Evolutionary conservation across 2,329 filamentous ascomycete genomes (phyloP).

Genomic region (Blumeria hordei): DNA sequence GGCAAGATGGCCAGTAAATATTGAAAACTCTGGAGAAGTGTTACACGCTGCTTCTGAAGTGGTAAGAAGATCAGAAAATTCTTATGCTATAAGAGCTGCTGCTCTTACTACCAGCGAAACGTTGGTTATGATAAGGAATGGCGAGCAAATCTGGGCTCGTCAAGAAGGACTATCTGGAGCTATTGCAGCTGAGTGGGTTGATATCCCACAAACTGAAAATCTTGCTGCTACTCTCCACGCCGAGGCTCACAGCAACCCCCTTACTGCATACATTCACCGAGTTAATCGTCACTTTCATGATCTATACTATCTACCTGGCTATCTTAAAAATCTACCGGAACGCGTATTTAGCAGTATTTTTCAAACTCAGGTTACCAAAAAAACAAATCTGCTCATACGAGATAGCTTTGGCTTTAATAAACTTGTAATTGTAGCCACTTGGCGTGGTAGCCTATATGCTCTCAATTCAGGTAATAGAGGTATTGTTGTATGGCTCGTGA

Average conservation of each 20-base stretch:
- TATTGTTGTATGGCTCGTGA: constrained; percentile 48
- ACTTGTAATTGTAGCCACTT: constrained; percentile 55
- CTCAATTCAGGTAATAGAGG: constrained; percentile 57
- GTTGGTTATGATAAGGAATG: constrained; percentile 68
- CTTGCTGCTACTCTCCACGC: constrained; percentile 62
- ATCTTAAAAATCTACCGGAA: constrained; percentile 42
- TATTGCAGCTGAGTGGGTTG: constrained; percentile 60
- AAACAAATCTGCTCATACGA: constrained; percentile 25
- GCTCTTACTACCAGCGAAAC: constrained; percentile 42
- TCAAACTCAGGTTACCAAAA: constrained; percentile 25
- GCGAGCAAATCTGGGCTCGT: constrained; percentile 55
- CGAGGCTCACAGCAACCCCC: constrained; percentile 60
- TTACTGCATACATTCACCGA: constrained; percentile 70
- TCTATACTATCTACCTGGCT: constrained; percentile 50
- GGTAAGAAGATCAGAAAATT: constrained; percentile 39
- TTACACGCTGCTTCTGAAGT: constrained; percentile 62
- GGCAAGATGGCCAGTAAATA: constrained; percentile 43
- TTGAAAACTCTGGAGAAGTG: constrained; percentile 21
- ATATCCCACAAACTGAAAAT: constrained; percentile 46
- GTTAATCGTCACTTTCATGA: constrained; percentile 62
- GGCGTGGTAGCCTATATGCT: constrained; percentile 54
- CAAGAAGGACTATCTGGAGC: constrained; percentile 61
- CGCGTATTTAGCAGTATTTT: constrained; percentile 37
- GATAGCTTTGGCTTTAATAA: constrained; percentile 81
- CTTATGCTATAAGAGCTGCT: constrained; percentile 57